phyloP scores from a whole-genome alignment of 1,284 basidiomycete genomes.

The Stygiomarasmius scandens region DNA sequence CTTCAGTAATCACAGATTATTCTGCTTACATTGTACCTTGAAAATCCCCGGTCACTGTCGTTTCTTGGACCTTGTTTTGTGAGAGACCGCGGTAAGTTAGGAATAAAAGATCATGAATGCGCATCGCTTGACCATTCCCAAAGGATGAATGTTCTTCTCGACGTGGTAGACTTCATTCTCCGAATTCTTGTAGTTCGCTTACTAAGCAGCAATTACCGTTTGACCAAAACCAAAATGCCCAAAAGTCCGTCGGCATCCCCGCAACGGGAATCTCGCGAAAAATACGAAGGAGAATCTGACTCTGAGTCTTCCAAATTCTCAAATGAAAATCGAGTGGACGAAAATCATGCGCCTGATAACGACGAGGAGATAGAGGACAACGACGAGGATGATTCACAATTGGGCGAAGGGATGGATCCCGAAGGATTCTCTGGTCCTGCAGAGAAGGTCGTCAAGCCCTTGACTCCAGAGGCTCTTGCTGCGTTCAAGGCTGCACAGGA shows the following conservation, averaged over 20 bases:
- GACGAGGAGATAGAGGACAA: conserved; percentile 6
- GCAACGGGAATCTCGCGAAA: conserved; percentile 3
- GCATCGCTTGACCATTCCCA: too few relatives aligned
- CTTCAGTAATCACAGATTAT: too few relatives aligned
- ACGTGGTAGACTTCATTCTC: too few relatives aligned
- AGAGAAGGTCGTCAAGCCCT: conserved; percentile 64
- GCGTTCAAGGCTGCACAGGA: conserved; percentile 72
- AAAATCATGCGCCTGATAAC: background rate
- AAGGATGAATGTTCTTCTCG: too few relatives aligned
- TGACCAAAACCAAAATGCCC: background rate
- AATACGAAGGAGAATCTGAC: conserved; percentile 16
- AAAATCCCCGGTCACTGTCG: too few relatives aligned
- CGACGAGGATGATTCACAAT: conserved; percentile 6
- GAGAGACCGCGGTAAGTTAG: too few relatives aligned
- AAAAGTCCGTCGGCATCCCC: background rate
- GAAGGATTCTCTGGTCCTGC: conserved; percentile 60
- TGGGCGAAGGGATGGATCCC: conserved; percentile 52
- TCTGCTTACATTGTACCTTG: too few relatives aligned
- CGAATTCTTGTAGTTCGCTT: too few relatives aligned
- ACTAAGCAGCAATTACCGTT: too few relatives aligned
- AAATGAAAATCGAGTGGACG: background rate
- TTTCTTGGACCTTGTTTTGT: too few relatives aligned
- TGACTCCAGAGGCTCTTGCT: conserved; percentile 71
- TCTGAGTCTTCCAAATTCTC: conserved; percentile 14
- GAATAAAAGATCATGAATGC: too few relatives aligned